Conservation (phyloP, 768 basidiomycete species). For the Podaxis pistillaris region DNA sequence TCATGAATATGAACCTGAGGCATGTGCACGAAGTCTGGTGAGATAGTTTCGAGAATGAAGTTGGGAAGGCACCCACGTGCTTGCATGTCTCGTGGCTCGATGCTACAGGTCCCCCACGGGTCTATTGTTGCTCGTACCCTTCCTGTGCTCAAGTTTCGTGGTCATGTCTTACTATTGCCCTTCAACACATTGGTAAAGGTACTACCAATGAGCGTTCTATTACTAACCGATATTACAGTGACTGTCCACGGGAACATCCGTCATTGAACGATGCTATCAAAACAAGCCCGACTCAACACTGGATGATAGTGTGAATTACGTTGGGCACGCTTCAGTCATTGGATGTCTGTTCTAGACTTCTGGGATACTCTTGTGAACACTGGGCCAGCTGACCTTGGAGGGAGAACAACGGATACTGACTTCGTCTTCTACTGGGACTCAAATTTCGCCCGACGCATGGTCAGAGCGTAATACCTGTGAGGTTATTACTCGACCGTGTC, state of each 20-base stretch:
- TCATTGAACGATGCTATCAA: not conserved
- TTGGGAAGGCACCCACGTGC: conserved; percentile 1
- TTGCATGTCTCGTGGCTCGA: conserved; percentile 1
- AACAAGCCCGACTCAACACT: not conserved
- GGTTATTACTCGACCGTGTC: not conserved
- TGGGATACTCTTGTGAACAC: not conserved
- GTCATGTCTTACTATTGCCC: not conserved
- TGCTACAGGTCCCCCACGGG: not conserved
- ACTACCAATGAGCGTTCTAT: not conserved
- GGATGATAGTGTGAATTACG: not conserved
- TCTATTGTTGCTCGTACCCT: not conserved
- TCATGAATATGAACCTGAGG: not conserved
- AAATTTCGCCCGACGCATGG: not conserved
- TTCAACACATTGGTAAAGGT: no score
- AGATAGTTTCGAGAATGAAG: not conserved
- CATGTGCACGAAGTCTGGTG: not conserved
- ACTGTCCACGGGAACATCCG: not conserved
- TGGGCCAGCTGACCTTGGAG: conserved; percentile 6
- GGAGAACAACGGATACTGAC: not conserved
- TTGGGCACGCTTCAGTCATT: not conserved
- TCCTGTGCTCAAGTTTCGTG: not conserved
- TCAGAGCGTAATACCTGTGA: not conserved
- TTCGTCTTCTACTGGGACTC: conserved; percentile 6
- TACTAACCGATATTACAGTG: not conserved
- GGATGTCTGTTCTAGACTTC: not conserved